Evolutionary conservation across 2,329 filamentous ascomycete genomes (phyloP), one percentile per base, ranked within the genome.

Genomic region (Aspergillus sergii): DNA sequence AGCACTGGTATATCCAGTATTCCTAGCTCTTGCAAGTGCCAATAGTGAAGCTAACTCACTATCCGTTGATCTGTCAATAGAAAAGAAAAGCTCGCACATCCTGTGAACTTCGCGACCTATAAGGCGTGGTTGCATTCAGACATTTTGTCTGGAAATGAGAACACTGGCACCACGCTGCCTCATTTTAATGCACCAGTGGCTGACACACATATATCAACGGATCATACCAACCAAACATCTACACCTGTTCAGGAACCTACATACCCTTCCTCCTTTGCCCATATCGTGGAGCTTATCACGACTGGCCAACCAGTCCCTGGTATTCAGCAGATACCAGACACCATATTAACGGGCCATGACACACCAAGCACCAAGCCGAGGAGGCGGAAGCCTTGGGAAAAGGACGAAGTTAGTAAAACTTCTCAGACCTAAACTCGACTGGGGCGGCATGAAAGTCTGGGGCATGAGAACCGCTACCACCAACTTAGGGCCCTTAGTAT

Each of bases 321-420:
- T 0, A 96, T 97, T 72, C 89, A 89, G 69, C 88, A 96, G 66
- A 94, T 97, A 59, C 93, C 94, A 5, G 87, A 92, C 68, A 95
- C 90, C 0, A 82, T 97, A 6, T 82, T 94, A 23, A 84, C 88
- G 59, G 90, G 90, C 5, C 86, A 92, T 64, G 89, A 91, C 64
- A 85, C 85, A 26, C 76, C 82, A 57, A 81, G 83, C 59, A 81
- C 80, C n/a, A 82, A 81, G 26, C 72, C 80, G n/a, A 81, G 78
- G 68, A 82, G 88, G 69, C 83, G 79, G 72, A 91, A 91, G 78
- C 94, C 94, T 1, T 97, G 94, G 94, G 94, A 97, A 80, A 91
- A 83, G 70, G 83, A 86, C 19, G 76, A 76, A 26, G 54, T 26
- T 26, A 60, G 26, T 63, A 57, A 59, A 59, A 60, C 54, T 39